Evolutionary conservation across 2,329 filamentous ascomycete species (phyloP).

Genomic region (Xylariales sp.): DNA sequence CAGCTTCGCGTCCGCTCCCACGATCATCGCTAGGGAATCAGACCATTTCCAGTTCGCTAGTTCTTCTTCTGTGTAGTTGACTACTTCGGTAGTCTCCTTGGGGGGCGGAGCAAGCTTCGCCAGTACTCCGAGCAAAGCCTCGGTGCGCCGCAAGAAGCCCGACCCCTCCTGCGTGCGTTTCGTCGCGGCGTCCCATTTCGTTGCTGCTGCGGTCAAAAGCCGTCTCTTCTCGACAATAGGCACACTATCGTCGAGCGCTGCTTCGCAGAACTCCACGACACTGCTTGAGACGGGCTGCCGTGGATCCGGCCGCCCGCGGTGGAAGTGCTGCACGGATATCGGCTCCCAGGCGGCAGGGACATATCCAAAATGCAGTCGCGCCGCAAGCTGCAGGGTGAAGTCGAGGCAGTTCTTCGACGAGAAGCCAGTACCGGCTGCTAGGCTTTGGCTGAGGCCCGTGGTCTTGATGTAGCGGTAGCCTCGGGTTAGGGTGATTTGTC

Average conservation of each 20-base stretch:
- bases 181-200: conserved; percentile 19
- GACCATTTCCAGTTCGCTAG: conserved; percentile 28
- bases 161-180: conserved; percentile 24
- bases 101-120: conserved; percentile 21
- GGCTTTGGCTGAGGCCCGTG: conserved; percentile 17
- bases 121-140: conserved; percentile 23
- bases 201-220: conserved; percentile 8
- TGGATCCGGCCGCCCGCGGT: conserved; percentile 26
- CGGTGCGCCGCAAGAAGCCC: conserved; percentile 27
- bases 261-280: conserved; percentile 27
- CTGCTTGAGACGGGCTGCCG: conserved; percentile 17
- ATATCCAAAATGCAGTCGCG: conserved; percentile 24
- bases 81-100: neutral
- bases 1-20: conserved; percentile 13
- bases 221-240: conserved; percentile 17
- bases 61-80: conserved; percentile 19
- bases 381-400: conserved; percentile 25
- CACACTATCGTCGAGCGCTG: conserved; percentile 17
- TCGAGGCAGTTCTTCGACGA: conserved; percentile 29
- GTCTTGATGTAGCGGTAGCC: conserved; percentile 28
- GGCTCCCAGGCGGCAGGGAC: conserved; percentile 25
- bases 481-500: conserved; percentile 24
- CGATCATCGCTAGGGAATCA: conserved; percentile 19
- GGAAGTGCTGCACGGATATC: conserved; percentile 28
- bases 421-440: conserved; percentile 20